Conservation (phyloP, 495 filamentous ascomycete genomes). For the Aspergillus affinis region DNA sequence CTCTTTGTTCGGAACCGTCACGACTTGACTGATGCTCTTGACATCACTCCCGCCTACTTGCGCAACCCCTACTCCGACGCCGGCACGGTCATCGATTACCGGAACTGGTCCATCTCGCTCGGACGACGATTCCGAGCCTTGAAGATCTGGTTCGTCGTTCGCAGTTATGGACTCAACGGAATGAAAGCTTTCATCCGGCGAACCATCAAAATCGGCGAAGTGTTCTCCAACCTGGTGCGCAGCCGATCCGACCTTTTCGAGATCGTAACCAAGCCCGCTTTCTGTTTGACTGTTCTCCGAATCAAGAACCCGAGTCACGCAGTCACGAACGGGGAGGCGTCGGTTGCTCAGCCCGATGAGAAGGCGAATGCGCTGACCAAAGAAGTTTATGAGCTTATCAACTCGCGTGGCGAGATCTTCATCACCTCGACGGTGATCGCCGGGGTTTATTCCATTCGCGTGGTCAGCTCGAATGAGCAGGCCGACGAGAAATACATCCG, state of each 20-base stretch:
- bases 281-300: slow-evolving; percentile 77
- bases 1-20: slow-evolving; percentile 73
- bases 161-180: slow-evolving; percentile 79
- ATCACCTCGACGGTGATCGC: slow-evolving; percentile 75
- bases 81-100: slow-evolving; percentile 91
- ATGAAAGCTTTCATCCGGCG: slow-evolving; percentile 71
- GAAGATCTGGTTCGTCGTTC: slow-evolving; percentile 97
- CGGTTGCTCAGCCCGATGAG: slow-evolving; percentile 41
- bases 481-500: slow-evolving; percentile 71
- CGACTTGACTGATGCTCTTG: slow-evolving; percentile 75
- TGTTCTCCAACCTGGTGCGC: slow-evolving; percentile 61
- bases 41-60: slow-evolving; percentile 81
- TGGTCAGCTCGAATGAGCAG: slow-evolving; percentile 69
- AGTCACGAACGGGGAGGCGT: slow-evolving; percentile 19
- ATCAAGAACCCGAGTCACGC: slow-evolving; percentile 31
- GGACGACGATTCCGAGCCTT: slow-evolving; percentile 87
- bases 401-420: slow-evolving; percentile 76
- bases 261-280: slow-evolving; percentile 72
- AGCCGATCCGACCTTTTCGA: slow-evolving; percentile 71
- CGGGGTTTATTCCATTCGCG: slow-evolving; percentile 77
- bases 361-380: slow-evolving; percentile 69
- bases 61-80: slow-evolving; percentile 75
- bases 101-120: slow-evolving; percentile 97
- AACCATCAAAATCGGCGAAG: slow-evolving; percentile 65
- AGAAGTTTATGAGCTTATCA: slow-evolving; percentile 74